phyloP scores from a whole-genome alignment of 1,284 basidiomycete species.

The Trametes versicolor region DNA sequence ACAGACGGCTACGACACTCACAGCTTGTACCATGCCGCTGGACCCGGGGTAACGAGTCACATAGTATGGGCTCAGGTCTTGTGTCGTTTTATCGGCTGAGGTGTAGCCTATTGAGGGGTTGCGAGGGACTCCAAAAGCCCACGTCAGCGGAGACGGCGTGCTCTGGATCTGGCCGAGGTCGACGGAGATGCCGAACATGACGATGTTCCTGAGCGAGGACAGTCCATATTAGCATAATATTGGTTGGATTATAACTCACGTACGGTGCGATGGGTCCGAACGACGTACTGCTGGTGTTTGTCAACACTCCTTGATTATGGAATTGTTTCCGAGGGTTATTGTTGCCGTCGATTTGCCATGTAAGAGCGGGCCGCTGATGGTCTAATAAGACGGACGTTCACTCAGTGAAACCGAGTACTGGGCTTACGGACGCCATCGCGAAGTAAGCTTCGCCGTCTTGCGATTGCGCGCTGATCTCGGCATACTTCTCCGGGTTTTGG shows the following conservation, averaged over 20 bases:
- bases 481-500: constrained; percentile 23
- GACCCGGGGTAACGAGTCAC: constrained; percentile 28
- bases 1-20: constrained; percentile 19
- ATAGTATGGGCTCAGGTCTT: constrained; percentile 41
- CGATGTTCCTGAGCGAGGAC: constrained; percentile 21
- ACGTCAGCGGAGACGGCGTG: constrained; percentile 34
- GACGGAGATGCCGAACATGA: constrained; percentile 35
- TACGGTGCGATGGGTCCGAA: constrained; percentile 31
- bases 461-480: constrained; percentile 33
- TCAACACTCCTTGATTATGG: constrained; percentile 21
- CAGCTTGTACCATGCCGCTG: constrained; percentile 25
- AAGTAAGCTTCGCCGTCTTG: constrained; percentile 37
- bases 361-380: constrained; percentile 23
- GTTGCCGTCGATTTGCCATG: constrained; percentile 34
- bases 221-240: background rate
- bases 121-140: constrained; percentile 39
- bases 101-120: constrained; percentile 39
- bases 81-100: constrained; percentile 30
- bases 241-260: background rate
- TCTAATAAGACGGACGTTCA: background rate
- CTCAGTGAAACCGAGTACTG: background rate
- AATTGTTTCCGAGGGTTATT: constrained; percentile 25
- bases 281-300: constrained; percentile 15
- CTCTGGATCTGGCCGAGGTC: constrained; percentile 37
- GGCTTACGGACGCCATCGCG: constrained; percentile 31